Percentiles rank a stretch among this genome's conserved stretches.
These are phyloP conservation scores for Torulaspora maleeae DNA, from an alignment of 805 yeast genomes.

Conservation along the genomic window DNA sequence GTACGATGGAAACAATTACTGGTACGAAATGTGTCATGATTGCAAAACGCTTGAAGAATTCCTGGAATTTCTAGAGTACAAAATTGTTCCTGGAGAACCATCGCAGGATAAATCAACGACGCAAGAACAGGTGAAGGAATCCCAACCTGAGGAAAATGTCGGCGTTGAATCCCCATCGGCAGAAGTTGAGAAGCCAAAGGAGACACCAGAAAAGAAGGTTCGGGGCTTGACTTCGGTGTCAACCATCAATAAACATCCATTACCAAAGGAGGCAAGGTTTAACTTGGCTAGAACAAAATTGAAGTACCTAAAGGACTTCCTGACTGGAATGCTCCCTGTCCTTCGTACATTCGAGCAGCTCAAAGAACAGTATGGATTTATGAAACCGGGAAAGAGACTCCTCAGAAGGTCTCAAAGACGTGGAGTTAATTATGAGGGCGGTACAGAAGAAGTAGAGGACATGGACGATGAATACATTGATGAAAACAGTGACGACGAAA, in stretches of 20 bases:
- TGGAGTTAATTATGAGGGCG: constrained; percentile 18
- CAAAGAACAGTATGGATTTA: constrained; percentile 50
- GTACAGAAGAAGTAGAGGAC: constrained; percentile 15
- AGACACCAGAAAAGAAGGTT: background rate
- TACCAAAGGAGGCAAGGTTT: constrained; percentile 25
- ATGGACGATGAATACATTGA: constrained; percentile 19
- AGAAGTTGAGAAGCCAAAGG: constrained; percentile 5
- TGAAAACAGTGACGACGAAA: constrained; percentile 18
- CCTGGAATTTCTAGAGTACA: constrained; percentile 23
- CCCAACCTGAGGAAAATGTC: background rate
- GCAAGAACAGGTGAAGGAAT: background rate
- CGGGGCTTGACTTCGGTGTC: constrained; percentile 3
- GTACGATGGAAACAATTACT: constrained; percentile 17
- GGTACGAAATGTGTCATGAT: constrained; percentile 33
- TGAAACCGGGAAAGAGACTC: constrained; percentile 28
- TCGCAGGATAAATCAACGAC: background rate
- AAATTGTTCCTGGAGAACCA: constrained; percentile 12
- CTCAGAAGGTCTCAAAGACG: constrained; percentile 30
- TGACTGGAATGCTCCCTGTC: constrained; percentile 34
- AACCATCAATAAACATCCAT: constrained; percentile 19
- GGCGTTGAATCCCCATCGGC: background rate
- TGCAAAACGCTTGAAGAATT: constrained; percentile 24
- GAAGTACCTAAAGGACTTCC: constrained; percentile 17
- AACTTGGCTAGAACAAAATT: constrained; percentile 24
- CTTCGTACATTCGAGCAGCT: constrained; percentile 62